phyloP scores from a whole-genome alignment of 2,329 filamentous ascomycete species.

The Helminthosporium solani region DNA sequence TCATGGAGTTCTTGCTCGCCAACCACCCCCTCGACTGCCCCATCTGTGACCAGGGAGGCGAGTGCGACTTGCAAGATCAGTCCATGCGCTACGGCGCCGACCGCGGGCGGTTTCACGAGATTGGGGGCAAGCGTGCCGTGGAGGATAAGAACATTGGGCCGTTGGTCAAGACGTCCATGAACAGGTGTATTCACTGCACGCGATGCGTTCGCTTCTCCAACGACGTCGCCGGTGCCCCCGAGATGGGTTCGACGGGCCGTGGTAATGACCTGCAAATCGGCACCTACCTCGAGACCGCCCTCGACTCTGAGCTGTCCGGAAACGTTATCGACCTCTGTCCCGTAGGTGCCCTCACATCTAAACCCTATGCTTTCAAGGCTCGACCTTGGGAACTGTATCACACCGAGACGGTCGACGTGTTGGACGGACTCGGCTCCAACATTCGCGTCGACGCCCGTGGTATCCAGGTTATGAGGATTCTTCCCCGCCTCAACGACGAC shows the following conservation, averaged over 20 bases:
- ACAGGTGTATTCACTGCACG: constrained; percentile 98
- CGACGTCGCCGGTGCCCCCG: constrained; percentile 91
- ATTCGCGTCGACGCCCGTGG: constrained; percentile 92
- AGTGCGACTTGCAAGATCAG: constrained; percentile 98
- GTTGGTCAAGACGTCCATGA: constrained; percentile 99
- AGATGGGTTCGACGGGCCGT: constrained; percentile 90
- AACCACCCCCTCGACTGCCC: constrained; percentile 97
- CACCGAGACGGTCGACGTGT: constrained; percentile 91
- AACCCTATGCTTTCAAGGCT: constrained; percentile 96
- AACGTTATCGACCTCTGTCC: constrained; percentile 99
- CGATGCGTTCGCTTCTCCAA: constrained; percentile 97
- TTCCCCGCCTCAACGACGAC: constrained; percentile 93
- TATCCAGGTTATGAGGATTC: constrained; percentile 90
- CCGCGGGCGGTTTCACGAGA: constrained; percentile 93
- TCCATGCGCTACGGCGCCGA: constrained; percentile 98
- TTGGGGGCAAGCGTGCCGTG: constrained; percentile 92
- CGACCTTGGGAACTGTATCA: constrained; percentile 97
- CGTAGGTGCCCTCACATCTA: constrained; percentile 92
- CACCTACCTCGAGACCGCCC: constrained; percentile 91
- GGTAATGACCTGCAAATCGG: constrained; percentile 98
- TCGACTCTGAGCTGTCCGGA: constrained; percentile 91
- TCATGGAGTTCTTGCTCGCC: constrained; percentile 97
- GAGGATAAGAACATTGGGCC: constrained; percentile 99
- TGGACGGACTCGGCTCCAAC: constrained; percentile 89
- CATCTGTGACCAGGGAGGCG: constrained; percentile 97